phyloP scores from a whole-genome alignment of 148 eudicot species.

The Amaranthus palmeri region DNA sequence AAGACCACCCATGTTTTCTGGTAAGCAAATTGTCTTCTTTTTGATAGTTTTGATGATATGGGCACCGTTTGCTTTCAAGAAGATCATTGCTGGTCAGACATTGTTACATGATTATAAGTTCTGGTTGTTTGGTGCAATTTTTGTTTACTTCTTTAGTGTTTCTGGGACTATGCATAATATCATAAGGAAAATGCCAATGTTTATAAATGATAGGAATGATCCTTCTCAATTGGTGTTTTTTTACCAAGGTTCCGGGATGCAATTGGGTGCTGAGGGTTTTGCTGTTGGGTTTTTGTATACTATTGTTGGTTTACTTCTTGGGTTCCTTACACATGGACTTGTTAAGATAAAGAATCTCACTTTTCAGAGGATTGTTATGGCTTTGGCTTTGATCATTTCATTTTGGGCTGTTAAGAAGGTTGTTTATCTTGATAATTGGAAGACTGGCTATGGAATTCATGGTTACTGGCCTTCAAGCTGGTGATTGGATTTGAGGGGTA shows the following conservation, averaged over 20 bases:
- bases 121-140: slow-evolving; percentile 61
- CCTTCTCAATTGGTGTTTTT: slow-evolving; percentile 64
- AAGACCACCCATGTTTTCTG: slow-evolving; percentile 59
- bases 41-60: slow-evolving; percentile 26
- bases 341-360: slow-evolving; percentile 50
- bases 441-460: slow-evolving; percentile 90
- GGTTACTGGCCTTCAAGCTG: slow-evolving; percentile 90
- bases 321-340: slow-evolving; percentile 63
- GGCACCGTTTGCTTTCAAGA: slow-evolving; percentile 50
- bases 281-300: slow-evolving; percentile 77
- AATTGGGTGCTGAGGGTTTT: slow-evolving; percentile 92
- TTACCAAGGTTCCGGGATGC: slow-evolving; percentile 92
- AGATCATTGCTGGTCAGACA: slow-evolving; percentile 51
- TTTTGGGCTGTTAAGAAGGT: slow-evolving; percentile 87
- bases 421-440: slow-evolving; percentile 85
- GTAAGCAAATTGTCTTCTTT: slow-evolving; percentile 35
- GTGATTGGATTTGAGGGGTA: slow-evolving; percentile 25
- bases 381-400: slow-evolving; percentile 55
- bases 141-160: slow-evolving; percentile 88
- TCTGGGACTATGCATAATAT: slow-evolving; percentile 89
- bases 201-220: slow-evolving; percentile 62
- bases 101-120: slow-evolving; percentile 55
- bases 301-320: slow-evolving; percentile 71
- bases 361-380: slow-evolving; percentile 59
- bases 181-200: slow-evolving; percentile 86